Base-by-base conservation (phyloP, 495 filamentous ascomycete species). In the Penicillium psychrofluorescens region DNA sequence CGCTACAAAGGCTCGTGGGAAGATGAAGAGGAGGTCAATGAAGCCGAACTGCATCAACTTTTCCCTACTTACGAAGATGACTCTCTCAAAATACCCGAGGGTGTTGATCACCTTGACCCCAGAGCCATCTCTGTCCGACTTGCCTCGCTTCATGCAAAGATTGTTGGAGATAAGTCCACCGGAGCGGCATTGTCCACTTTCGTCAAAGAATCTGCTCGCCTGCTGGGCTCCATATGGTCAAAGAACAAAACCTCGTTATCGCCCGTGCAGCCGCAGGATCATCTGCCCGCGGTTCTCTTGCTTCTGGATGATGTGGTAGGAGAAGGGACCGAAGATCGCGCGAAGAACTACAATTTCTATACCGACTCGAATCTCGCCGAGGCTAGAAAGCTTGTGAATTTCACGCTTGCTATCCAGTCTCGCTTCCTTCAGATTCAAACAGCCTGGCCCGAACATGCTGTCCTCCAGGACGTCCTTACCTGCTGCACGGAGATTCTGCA, bases 311-410 rank as follows among this genome's bases (percentile, higher is more conserved):
- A 79, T 54, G 68, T 71, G 22, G 59, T 92, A 15, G 62, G 59
- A 13, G 62, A 71, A 22, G 56, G 57, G 11, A 40, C 56, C 11
- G 35, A 51, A 10, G 31, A 57, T 38, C 36, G 50, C 42, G 14
- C 58, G 55, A 53, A 70, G 36, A 62, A 68, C 10, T 94, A 90
- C 66, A 94, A 95, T 61, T 95, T 97, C 67, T 98, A 97, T 61
- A 83, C 76, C 1, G 83, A 94, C 55, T 56, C 80, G 7, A 95
- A 95, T 50, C 62, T 87, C 11, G 55, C 56, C 2, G 86, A 97
- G 67, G 80, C 83, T 4, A 77, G 79, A 38, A 87, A 79, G 44
- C 68, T 95, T 4, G 73, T 89, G 6, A 55, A 43, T 7, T 64
- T 95, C 8, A 70, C 88, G 16, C 73, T 79, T 46, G 71, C 78